Evolutionary conservation across 2,329 filamentous ascomycete species (phyloP).

Genomic region (Neopestalotiopsis clavispora): DNA sequence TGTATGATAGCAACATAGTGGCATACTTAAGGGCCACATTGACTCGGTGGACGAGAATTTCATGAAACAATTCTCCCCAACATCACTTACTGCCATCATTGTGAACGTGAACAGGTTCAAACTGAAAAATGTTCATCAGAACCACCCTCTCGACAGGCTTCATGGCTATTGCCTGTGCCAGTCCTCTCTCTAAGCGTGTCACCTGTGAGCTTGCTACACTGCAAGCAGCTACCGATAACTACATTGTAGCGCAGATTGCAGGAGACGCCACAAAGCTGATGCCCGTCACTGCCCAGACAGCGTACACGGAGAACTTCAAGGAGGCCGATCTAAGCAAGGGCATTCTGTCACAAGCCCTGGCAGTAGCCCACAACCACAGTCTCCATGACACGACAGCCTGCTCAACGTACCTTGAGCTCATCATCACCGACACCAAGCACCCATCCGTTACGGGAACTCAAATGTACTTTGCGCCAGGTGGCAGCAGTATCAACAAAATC

Average conservation of each 20-base stretch:
- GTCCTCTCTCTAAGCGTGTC: constrained; percentile 16
- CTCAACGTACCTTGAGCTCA: constrained; percentile 47
- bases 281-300: constrained; percentile 23
- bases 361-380: constrained; percentile 38
- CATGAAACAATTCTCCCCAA: neutral
- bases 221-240: constrained; percentile 28
- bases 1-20: neutral
- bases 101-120: neutral
- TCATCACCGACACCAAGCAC: constrained; percentile 32
- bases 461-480: constrained; percentile 26
- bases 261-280: constrained; percentile 24
- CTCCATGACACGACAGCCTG: constrained; percentile 38
- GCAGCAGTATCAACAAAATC: constrained; percentile 29
- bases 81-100: neutral
- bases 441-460: constrained; percentile 41
- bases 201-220: constrained; percentile 28
- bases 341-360: constrained; percentile 35
- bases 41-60: neutral
- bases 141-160: neutral
- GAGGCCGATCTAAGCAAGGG: constrained; percentile 25
- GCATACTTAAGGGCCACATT: neutral
- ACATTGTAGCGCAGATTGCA: constrained; percentile 29
- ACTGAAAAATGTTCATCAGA: neutral
- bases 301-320: constrained; percentile 39
- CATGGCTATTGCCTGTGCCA: neutral